phyloP scores from a whole-genome alignment of 768 basidiomycete species.

The Naganishia onofrii region DNA sequence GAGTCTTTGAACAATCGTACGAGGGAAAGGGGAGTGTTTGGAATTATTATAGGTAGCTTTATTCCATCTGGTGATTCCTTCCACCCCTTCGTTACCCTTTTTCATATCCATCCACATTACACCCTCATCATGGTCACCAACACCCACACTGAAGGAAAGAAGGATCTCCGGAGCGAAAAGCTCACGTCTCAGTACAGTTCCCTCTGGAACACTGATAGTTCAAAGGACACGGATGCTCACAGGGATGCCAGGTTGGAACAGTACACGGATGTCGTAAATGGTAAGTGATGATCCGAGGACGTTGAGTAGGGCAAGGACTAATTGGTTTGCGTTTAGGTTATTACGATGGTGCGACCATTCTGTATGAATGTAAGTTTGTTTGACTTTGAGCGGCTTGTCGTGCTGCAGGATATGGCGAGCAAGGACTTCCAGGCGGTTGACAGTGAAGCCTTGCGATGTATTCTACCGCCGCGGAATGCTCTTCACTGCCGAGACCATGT shows the following conservation, averaged over 20 bases:
- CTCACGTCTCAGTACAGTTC: constrained; percentile 62
- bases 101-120: not conserved
- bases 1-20: too few relatives aligned
- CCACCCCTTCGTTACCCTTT: constrained; percentile 3
- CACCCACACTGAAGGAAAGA: constrained; percentile 41
- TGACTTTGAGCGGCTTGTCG: too few relatives aligned
- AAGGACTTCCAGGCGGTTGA: not conserved
- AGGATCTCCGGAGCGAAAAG: constrained; percentile 32
- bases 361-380: constrained; percentile 70
- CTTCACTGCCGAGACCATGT: too few relatives aligned
- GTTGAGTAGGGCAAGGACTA: not conserved
- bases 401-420: constrained; percentile 56
- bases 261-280: constrained; percentile 92
- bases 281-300: constrained; percentile 54
- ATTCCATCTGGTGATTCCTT: not conserved
- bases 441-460: not conserved
- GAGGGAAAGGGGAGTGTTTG: too few relatives aligned
- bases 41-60: not conserved
- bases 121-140: constrained; percentile 19
- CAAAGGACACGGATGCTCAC: constrained; percentile 65
- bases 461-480: too few relatives aligned
- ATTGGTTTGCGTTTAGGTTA: constrained; percentile 61
- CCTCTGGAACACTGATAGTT: constrained; percentile 84
- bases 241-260: constrained; percentile 70
- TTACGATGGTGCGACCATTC: constrained; percentile 91